These are phyloP conservation scores for Linnemannia zychae DNA, from an alignment of 192 early-diverging fungal species.

Conservation along the genomic window DNA sequence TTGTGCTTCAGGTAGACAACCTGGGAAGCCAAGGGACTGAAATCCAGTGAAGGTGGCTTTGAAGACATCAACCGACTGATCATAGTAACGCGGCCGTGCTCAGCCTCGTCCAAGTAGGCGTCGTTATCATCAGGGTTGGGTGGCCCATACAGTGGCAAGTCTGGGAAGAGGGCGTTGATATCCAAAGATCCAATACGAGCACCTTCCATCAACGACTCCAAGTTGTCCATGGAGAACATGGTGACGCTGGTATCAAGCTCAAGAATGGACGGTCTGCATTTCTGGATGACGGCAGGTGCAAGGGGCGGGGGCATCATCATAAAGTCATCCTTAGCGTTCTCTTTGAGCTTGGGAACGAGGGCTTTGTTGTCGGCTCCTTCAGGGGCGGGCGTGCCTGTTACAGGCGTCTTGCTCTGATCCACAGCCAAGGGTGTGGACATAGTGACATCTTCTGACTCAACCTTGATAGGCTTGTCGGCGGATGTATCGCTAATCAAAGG, in stretches of 20 bases:
- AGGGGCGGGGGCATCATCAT: conserved; percentile 60
- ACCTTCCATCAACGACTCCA: conserved; percentile 44
- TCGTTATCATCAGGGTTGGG: conserved; percentile 67
- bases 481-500: conserved; percentile 19
- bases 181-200: conserved; percentile 49
- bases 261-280: conserved; percentile 49
- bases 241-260: conserved; percentile 55
- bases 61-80: conserved; percentile 51
- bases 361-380: conserved; percentile 31
- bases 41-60: conserved; percentile 34
- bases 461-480: conserved; percentile 21
- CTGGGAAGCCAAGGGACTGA: conserved; percentile 49
- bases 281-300: conserved; percentile 56
- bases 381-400: background rate
- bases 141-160: conserved; percentile 64
- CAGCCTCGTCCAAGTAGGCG: conserved; percentile 67
- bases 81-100: conserved; percentile 65
- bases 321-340: conserved; percentile 51
- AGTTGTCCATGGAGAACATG: conserved; percentile 48
- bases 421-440: conserved; percentile 14
- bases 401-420: background rate
- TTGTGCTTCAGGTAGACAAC: conserved; percentile 48
- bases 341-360: conserved; percentile 35
- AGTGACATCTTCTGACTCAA: conserved; percentile 36
- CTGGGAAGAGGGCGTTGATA: conserved; percentile 62